phyloP scores from a whole-genome alignment of 148 eudicot genomes.

The Camellia japonica region DNA sequence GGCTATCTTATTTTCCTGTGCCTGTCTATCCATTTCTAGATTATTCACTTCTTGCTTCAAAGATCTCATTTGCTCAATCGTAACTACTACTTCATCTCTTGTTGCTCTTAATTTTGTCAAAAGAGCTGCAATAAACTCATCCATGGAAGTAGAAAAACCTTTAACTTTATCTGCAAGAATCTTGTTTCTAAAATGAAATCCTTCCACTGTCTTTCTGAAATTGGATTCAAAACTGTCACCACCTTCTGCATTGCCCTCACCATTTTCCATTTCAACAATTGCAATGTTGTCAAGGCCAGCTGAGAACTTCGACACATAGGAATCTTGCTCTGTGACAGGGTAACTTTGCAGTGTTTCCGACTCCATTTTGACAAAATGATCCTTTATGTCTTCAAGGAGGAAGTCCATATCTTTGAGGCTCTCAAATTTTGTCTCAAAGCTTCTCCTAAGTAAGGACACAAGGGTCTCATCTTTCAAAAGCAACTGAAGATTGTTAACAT shows the following conservation, averaged over 20 bases:
- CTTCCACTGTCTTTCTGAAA: conserved; percentile 50
- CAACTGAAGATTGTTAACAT: conserved; percentile 53
- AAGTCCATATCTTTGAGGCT: conserved; percentile 60
- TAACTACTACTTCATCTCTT: conserved; percentile 35
- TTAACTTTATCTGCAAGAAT: conserved; percentile 44
- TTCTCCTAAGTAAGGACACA: conserved; percentile 38
- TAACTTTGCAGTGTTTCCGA: conserved; percentile 30
- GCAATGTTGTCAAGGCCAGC: conserved; percentile 31
- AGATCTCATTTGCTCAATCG: conserved; percentile 32
- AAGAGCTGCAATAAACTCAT: conserved; percentile 54
- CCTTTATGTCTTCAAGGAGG: conserved; percentile 48
- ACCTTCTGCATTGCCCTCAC: conserved; percentile 39
- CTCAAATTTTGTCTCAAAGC: conserved; percentile 44
- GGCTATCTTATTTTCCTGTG: conserved; percentile 36
- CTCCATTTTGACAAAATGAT: conserved; percentile 38
- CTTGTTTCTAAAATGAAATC: conserved; percentile 42
- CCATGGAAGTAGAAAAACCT: conserved; percentile 49
- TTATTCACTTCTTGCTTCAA: conserved; percentile 40
- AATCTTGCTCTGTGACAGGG: conserved; percentile 47
- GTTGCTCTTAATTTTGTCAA: conserved; percentile 46
- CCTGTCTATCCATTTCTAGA: conserved; percentile 49
- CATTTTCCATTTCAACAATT: conserved; percentile 32
- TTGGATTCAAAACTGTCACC: conserved; percentile 40
- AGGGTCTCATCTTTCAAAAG: conserved; percentile 57
- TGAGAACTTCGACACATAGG: conserved; percentile 35